Conservation (phyloP, 257 asterid species). For the Solanum sitiens region DNA sequence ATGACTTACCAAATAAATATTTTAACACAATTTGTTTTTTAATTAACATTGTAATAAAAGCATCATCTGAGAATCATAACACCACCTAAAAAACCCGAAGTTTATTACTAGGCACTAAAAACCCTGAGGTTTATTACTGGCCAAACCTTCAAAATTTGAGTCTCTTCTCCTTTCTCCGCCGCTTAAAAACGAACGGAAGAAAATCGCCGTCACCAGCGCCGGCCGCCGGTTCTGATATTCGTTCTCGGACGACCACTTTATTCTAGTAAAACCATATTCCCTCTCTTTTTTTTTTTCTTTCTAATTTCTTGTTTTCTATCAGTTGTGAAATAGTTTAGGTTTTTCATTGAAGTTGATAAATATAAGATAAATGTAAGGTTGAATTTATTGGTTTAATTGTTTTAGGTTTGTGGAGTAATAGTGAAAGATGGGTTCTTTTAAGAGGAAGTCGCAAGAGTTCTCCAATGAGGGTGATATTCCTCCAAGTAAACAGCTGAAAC, state of each 20-base stretch:
- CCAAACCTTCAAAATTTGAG: background rate
- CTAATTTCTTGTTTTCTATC: background rate
- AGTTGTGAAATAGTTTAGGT: background rate
- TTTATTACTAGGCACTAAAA: background rate
- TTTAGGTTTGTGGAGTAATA: background rate
- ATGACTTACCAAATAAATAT: background rate
- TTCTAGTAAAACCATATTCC: background rate
- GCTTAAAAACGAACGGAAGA: background rate
- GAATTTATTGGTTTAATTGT: background rate
- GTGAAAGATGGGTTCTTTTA: conserved; percentile 57
- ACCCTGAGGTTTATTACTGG: background rate
- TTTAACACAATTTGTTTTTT: background rate
- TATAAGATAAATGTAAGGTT: too few relatives aligned
- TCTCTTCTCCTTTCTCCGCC: background rate
- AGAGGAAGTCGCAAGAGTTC: conserved; percentile 53
- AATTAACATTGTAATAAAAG: background rate
- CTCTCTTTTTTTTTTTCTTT: background rate
- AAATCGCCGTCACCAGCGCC: background rate
- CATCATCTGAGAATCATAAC: background rate
- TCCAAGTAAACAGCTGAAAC: conserved; percentile 54
- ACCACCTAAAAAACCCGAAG: background rate
- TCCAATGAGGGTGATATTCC: conserved; percentile 22
- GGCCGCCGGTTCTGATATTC: background rate
- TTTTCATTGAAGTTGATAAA: background rate
- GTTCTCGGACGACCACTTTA: background rate